Evolutionary conservation across 2,329 filamentous ascomycete genomes (phyloP).

Genomic region (Trichoderma afroharzianum): DNA sequence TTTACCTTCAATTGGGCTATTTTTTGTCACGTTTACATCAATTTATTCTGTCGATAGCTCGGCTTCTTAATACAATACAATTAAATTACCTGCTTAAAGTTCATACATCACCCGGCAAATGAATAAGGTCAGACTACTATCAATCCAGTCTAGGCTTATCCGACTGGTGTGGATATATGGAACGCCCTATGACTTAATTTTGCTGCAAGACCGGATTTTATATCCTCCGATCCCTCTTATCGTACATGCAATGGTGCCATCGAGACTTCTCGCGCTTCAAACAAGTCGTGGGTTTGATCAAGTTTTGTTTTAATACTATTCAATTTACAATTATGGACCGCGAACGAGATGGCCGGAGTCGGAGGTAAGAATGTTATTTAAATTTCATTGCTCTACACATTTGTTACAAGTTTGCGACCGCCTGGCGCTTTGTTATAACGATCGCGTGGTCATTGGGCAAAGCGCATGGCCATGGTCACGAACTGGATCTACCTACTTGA

Average conservation of each 20-base stretch:
- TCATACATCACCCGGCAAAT: neutral
- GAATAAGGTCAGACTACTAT: neutral
- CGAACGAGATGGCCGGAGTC: conserved; percentile 34
- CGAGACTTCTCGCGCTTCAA: neutral
- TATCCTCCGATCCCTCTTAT: conserved; percentile 3
- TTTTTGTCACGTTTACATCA: neutral
- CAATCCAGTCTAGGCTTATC: conserved; percentile 1
- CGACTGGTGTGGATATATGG: neutral
- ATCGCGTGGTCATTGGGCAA: neutral
- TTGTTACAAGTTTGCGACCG: neutral
- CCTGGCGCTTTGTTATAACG: neutral
- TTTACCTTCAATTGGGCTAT: neutral
- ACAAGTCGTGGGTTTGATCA: neutral
- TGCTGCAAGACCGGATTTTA: conserved; percentile 2
- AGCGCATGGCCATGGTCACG: neutral
- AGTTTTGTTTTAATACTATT: neutral
- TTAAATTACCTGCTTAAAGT: neutral
- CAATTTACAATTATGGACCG: conserved; percentile 32
- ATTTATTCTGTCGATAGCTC: neutral
- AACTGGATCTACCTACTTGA: neutral
- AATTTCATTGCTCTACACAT: neutral
- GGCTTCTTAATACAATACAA: neutral
- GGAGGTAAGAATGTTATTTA: conserved; percentile 31
- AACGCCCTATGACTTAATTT: neutral
- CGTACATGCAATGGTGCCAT: neutral